phyloP scores from a whole-genome alignment of 805 yeast genomes.

The Saturnispora bothae region DNA sequence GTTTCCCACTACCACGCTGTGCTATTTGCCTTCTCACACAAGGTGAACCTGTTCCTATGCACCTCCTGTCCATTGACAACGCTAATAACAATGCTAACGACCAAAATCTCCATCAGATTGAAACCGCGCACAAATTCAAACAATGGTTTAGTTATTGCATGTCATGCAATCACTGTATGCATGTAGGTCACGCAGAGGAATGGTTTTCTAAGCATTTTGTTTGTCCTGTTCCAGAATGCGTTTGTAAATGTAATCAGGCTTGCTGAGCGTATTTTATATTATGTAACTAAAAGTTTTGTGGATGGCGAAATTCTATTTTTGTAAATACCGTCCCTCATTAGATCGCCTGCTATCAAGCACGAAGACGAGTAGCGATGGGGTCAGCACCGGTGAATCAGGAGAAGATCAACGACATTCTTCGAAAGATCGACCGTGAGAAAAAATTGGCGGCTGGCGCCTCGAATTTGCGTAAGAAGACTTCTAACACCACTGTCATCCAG shows the following conservation, averaged over 20 bases:
- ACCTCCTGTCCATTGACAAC: not conserved
- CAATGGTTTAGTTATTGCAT: constrained; percentile 91
- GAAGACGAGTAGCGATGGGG: constrained; percentile 3
- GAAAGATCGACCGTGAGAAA: constrained; percentile 79
- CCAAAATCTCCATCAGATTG: too few relatives aligned
- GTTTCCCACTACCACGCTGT: constrained; percentile 79
- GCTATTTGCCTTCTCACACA: constrained; percentile 76
- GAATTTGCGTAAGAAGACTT: constrained; percentile 65
- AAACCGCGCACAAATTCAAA: constrained; percentile 35
- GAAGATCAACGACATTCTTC: constrained; percentile 53
- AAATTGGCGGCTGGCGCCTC: constrained; percentile 85
- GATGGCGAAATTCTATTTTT: not conserved
- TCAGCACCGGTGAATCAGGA: constrained; percentile 26
- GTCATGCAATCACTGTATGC: constrained; percentile 88
- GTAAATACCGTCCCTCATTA: not conserved
- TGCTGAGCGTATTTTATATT: constrained; percentile 5
- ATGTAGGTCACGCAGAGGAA: constrained; percentile 90
- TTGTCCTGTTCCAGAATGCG: constrained; percentile 93
- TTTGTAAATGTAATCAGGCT: constrained; percentile 56
- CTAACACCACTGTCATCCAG: constrained; percentile 75
- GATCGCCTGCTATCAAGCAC: not conserved
- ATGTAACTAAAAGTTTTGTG: not conserved
- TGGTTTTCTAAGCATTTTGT: constrained; percentile 85
- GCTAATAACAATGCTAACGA: too few relatives aligned
- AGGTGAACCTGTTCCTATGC: constrained; percentile 54